Conservation (phyloP, 2,329 filamentous ascomycete genomes). For the Paracoccidioides brasiliensis region DNA sequence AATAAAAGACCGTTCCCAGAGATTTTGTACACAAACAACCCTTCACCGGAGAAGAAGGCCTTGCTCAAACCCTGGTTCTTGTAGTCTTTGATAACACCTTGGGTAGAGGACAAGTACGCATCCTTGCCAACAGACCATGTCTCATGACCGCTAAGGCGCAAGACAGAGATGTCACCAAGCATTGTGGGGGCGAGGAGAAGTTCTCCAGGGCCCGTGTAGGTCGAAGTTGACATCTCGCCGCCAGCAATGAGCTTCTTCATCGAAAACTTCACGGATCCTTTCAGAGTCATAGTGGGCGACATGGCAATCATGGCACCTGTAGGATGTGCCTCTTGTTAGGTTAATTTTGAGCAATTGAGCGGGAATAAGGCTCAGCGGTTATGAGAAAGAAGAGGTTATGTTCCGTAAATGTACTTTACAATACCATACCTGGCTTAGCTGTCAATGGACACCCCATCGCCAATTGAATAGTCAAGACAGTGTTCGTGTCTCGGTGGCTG, state of each 20-base stretch:
- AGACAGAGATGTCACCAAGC: slow-evolving; percentile 73
- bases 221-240: slow-evolving; percentile 64
- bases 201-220: slow-evolving; percentile 81
- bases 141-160: slow-evolving; percentile 54
- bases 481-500: slow-evolving; percentile 83
- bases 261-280: slow-evolving; percentile 70
- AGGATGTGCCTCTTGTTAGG: neutral
- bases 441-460: slow-evolving; percentile 75
- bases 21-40: slow-evolving; percentile 80
- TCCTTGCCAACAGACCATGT: slow-evolving; percentile 78
- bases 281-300: slow-evolving; percentile 74
- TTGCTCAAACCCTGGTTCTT: slow-evolving; percentile 78
- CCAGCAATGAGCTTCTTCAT: slow-evolving; percentile 83
- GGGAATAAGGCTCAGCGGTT: neutral
- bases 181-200: slow-evolving; percentile 67
- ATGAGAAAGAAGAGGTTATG: no score
- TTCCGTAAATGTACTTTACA: neutral
- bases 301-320: slow-evolving; percentile 84
- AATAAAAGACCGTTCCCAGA: slow-evolving; percentile 69
- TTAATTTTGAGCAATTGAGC: neutral
- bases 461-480: slow-evolving; percentile 75
- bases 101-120: slow-evolving; percentile 71
- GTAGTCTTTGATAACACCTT: slow-evolving; percentile 77
- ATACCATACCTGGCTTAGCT: slow-evolving; percentile 55
- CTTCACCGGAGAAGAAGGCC: slow-evolving; percentile 88